Evolutionary conservation across 2,329 filamentous ascomycete genomes (phyloP).

Genomic region (Phaeosphaeria sp.): DNA sequence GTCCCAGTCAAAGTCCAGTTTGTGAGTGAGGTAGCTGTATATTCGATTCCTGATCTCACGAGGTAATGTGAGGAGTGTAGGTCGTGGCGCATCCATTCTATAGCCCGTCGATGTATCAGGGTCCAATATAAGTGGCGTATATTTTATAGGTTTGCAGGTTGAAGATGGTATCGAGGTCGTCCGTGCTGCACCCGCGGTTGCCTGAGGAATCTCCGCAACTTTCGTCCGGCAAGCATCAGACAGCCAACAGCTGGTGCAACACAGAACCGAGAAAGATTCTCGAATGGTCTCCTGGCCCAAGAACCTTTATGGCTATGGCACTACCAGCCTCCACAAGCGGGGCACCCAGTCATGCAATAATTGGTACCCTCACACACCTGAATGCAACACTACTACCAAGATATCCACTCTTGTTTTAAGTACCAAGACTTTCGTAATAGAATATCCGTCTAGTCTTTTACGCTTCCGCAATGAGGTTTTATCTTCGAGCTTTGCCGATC

Average conservation of each 20-base stretch:
- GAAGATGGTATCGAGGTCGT: neutral
- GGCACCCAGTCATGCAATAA: neutral
- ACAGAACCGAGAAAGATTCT: neutral
- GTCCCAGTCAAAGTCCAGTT: slow-evolving; percentile 1
- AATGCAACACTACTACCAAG: neutral
- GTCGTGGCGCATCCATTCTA: neutral
- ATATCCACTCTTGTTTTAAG: neutral
- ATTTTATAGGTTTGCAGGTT: neutral
- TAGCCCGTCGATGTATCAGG: neutral
- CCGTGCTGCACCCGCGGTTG: neutral
- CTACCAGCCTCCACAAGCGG: neutral
- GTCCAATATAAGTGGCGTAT: too few species aligned
- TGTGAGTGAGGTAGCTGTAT: neutral
- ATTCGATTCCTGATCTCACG: neutral
- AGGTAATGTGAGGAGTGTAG: neutral
- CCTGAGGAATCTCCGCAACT: neutral
- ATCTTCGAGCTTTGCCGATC: too few species aligned
- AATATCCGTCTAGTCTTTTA: neutral
- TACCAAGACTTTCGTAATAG: neutral
- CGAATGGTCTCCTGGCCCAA: neutral
- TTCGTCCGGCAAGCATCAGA: neutral
- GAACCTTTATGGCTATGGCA: neutral
- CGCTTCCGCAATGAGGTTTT: neutral
- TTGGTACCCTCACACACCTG: neutral
- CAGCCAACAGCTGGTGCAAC: neutral